Evolutionary conservation across 2,329 filamentous ascomycete genomes (phyloP).

Genomic region (Metarhizium anisopliae): DNA sequence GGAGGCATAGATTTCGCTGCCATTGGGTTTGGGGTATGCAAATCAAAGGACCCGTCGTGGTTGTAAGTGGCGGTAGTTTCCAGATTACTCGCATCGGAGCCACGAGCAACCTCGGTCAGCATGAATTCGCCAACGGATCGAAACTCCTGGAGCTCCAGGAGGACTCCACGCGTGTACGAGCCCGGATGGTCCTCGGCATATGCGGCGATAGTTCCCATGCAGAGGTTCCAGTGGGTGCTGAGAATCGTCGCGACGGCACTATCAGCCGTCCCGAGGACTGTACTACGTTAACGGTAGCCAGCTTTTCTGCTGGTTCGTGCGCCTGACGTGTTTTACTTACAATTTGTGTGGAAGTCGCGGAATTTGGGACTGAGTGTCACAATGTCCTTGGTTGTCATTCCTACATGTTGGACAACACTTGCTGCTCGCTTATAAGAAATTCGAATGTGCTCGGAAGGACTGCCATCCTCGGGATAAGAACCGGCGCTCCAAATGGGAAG

Average conservation of each 20-base stretch:
- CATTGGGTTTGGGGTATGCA: conserved; percentile 20
- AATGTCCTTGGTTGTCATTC: conserved; percentile 10
- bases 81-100: conserved; percentile 27
- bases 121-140: conserved; percentile 23
- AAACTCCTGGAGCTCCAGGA: conserved; percentile 13
- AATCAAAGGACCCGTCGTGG: conserved; percentile 21
- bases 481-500: not conserved
- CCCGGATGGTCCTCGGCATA: conserved; percentile 6
- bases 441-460: not conserved
- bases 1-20: conserved; percentile 24
- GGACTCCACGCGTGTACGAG: conserved; percentile 7
- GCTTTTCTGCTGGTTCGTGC: not conserved
- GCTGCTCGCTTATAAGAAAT: not conserved
- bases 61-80: conserved; percentile 27
- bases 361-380: conserved; percentile 13
- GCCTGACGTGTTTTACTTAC: conserved; percentile 5
- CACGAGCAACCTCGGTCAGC: conserved; percentile 30
- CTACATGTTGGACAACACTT: not conserved
- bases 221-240: conserved; percentile 23
- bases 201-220: conserved; percentile 16
- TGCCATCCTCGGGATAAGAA: not conserved
- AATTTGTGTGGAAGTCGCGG: conserved; percentile 15
- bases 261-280: conserved; percentile 10
- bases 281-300: not conserved
- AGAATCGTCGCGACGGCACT: conserved; percentile 12